These are phyloP conservation scores for Flaveria ramosissima DNA, from an alignment of 129 eudicot species.

Conservation along the genomic window DNA sequence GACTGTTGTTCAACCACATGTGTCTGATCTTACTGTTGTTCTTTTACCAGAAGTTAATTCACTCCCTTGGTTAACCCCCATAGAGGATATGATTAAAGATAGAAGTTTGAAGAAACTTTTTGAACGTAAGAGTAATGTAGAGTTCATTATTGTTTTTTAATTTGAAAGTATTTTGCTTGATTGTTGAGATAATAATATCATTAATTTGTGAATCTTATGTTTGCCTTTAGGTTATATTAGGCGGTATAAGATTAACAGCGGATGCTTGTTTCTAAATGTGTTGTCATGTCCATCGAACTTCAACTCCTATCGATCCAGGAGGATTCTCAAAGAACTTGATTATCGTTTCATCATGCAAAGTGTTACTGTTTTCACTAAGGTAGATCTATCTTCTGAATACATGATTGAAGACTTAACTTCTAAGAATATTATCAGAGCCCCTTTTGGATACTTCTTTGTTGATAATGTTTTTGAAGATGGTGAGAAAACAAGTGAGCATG, in stretches of 20 bases:
- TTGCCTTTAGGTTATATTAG: neutral
- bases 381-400: neutral
- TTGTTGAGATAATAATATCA: neutral
- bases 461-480: neutral
- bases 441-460: conserved; percentile 4
- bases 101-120: neutral
- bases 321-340: neutral
- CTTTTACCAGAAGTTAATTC: neutral
- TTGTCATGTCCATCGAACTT: neutral
- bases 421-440: no score
- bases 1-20: neutral
- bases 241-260: neutral
- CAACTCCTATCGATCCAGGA: neutral
- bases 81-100: neutral
- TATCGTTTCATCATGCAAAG: no score
- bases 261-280: conserved; percentile 8
- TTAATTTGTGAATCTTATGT: neutral
- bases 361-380: conserved; percentile 1
- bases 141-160: neutral
- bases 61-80: no score
- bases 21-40: neutral
- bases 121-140: neutral
- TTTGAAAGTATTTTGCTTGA: neutral
- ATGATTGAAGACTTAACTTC: neutral
- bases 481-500: neutral